Percentiles rank a stretch among this genome's conserved stretches.
Evolutionary conservation across 768 basidiomycete genomes (phyloP).

Genomic region (Mrakia blollopis): DNA sequence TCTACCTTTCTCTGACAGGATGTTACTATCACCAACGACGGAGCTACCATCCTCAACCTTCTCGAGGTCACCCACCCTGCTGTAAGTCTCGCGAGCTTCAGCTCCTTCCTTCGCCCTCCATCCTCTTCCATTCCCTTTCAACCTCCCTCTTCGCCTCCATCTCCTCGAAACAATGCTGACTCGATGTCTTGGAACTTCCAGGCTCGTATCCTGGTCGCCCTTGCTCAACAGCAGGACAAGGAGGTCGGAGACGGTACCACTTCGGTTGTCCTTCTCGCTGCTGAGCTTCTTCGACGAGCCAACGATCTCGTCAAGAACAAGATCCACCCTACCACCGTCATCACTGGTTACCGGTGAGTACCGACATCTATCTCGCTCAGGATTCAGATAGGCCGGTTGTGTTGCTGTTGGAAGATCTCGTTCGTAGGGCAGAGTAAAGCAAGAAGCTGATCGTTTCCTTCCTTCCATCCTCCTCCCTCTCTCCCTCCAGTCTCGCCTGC

Average conservation of each 20-base stretch:
- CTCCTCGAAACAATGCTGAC: not conserved
- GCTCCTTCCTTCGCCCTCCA: not conserved
- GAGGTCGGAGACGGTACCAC: constrained; percentile 99
- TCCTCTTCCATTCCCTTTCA: not conserved
- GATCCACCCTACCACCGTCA: constrained; percentile 98
- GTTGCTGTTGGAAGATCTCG: not conserved
- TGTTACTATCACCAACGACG: constrained; percentile 99
- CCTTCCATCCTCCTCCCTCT: not conserved
- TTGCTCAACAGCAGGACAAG: constrained; percentile 98
- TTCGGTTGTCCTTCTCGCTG: constrained; percentile 94
- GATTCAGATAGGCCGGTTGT: not conserved
- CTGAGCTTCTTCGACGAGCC: constrained; percentile 90
- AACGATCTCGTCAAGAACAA: constrained; percentile 97
- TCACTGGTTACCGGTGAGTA: constrained; percentile 79
- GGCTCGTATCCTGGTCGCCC: constrained; percentile 86
- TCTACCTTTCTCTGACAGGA: constrained; percentile 56
- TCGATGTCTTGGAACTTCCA: constrained; percentile 20
- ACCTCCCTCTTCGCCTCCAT: not conserved
- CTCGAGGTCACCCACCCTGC: constrained; percentile 95
- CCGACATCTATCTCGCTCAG: not conserved
- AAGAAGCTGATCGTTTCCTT: not conserved
- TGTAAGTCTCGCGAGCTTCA: constrained; percentile 47
- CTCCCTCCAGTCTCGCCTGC: constrained; percentile 63
- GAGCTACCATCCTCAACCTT: constrained; percentile 93
- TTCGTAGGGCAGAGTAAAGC: not conserved